phyloP scores from a whole-genome alignment of 2,329 filamentous ascomycete species.

The Xenosphaeropsis pyriputrescens region DNA sequence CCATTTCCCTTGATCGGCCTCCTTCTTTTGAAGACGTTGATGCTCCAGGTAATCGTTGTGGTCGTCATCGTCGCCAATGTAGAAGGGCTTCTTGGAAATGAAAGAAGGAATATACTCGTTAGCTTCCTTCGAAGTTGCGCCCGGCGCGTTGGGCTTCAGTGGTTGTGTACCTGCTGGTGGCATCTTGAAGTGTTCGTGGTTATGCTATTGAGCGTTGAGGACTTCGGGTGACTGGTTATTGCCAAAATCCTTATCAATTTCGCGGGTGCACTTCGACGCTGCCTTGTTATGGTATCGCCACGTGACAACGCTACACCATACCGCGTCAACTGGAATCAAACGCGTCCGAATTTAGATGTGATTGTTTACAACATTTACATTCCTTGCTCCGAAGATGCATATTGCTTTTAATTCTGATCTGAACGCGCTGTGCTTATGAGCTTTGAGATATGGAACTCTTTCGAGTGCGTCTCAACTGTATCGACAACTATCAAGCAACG shows the following conservation, averaged over 20 bases:
- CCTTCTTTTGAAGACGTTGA: constrained; percentile 65
- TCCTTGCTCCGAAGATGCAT: no score
- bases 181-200: constrained; percentile 13
- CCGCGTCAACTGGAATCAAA: no score
- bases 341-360: no score
- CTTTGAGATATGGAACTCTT: constrained; percentile 53
- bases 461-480: constrained; percentile 82
- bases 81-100: constrained; percentile 97
- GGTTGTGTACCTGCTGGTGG: constrained; percentile 22
- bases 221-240: no score
- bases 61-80: constrained; percentile 66
- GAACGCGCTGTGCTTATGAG: no score
- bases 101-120: constrained; percentile 98
- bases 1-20: constrained; percentile 62
- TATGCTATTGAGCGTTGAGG: no score
- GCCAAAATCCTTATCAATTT: no score
- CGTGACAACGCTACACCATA: no score
- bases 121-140: constrained; percentile 60
- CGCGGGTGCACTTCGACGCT: no score
- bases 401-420: no score
- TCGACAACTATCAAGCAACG: constrained; percentile 81
- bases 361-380: no score
- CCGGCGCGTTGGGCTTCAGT: constrained; percentile 16
- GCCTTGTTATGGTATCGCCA: no score
- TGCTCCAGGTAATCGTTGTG: constrained; percentile 88